Evolutionary conservation across 768 basidiomycete genomes (phyloP), one percentile per base, ranked within the genome.

Genomic region (Mycena vitilis): DNA sequence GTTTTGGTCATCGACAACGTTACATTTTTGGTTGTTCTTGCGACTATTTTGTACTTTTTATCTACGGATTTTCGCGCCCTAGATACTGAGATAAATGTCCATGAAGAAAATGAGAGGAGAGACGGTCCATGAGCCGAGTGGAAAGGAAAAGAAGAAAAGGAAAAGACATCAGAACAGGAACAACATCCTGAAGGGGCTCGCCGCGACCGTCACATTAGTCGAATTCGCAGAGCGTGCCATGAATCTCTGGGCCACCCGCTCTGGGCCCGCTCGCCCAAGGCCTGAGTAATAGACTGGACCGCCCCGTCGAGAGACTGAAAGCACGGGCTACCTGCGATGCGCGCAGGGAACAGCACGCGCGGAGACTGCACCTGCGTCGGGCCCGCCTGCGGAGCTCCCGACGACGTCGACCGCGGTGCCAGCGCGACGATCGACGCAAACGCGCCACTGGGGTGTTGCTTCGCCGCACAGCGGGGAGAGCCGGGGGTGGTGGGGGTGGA

Each of bases 251-350:
- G 30, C 8, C 49, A 18, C 16, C 53, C 57, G n/a, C n/a, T 0
- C 64, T 65, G 57, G 49, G 1, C 40, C 65, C 36, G 42, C 20
- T 65, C 57, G 23, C 34, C 2, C 30, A 25, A 25, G 22, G 40
- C 66, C 38, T 20, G 38, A 18, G 20, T 40, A 44, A 71, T 66
- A 18, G 37, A 23, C 61, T 49, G 7, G 1, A 63, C 52, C 10
- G 62, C 62, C 16, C 61, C 69, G 47, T 71, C 69, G 36, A 71
- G 69, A 20, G 69, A 71, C 25, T 71, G 69, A 25, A 66, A 71
- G 36, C 45, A 45, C 8, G 69, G 69, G n/a, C 57, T 64, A 13
- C 69, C 65, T 25, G 69, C 69, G 61, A 71, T 53, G 34, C 38
- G 51, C 23, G 55, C 48, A 34, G 69, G 69, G 8, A 59, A 47